These are phyloP conservation scores for Nicotiana paniculata DNA, from an alignment of 257 asterid species.

Conservation along the genomic window DNA sequence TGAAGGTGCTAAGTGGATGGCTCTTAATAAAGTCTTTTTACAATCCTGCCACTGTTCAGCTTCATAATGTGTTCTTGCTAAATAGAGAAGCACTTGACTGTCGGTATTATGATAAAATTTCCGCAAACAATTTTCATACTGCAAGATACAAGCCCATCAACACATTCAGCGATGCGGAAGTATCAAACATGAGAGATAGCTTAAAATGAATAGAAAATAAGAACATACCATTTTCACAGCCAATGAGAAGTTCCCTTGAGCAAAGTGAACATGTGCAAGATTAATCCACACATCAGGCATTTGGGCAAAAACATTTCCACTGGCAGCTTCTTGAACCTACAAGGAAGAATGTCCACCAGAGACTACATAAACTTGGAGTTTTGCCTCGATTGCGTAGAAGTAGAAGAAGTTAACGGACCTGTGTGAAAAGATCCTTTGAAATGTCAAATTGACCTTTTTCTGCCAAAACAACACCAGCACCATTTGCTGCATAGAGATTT, in stretches of 20 bases:
- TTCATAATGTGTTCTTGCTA: slow-evolving; percentile 97
- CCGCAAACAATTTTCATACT: slow-evolving; percentile 94
- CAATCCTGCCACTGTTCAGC: slow-evolving; percentile 99
- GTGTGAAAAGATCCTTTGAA: slow-evolving; percentile 90
- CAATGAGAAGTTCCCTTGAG: slow-evolving; percentile 89
- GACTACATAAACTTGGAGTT: slow-evolving; percentile 6
- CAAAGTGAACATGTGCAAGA: slow-evolving; percentile 97
- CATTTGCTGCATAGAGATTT: slow-evolving; percentile 97
- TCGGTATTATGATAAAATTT: slow-evolving; percentile 84
- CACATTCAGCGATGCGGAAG: not conserved
- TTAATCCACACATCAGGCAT: slow-evolving; percentile 99
- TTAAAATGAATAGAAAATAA: not conserved
- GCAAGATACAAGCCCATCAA: slow-evolving; percentile 25
- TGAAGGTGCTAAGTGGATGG: slow-evolving; percentile 97
- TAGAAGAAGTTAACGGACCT: slow-evolving; percentile 41
- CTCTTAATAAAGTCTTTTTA: slow-evolving; percentile 83
- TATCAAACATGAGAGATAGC: not conserved
- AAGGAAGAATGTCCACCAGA: slow-evolving; percentile 13
- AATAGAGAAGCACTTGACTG: slow-evolving; percentile 91
- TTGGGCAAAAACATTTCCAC: slow-evolving; percentile 80
- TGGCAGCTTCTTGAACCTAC: slow-evolving; percentile 99
- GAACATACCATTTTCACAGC: slow-evolving; percentile 87
- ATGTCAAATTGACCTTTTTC: slow-evolving; percentile 97
- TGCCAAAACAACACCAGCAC: slow-evolving; percentile 94
- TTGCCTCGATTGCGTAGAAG: slow-evolving; percentile 1